Conservation (phyloP, 2,329 filamentous ascomycete species). For the Tolypocladium paradoxum region DNA sequence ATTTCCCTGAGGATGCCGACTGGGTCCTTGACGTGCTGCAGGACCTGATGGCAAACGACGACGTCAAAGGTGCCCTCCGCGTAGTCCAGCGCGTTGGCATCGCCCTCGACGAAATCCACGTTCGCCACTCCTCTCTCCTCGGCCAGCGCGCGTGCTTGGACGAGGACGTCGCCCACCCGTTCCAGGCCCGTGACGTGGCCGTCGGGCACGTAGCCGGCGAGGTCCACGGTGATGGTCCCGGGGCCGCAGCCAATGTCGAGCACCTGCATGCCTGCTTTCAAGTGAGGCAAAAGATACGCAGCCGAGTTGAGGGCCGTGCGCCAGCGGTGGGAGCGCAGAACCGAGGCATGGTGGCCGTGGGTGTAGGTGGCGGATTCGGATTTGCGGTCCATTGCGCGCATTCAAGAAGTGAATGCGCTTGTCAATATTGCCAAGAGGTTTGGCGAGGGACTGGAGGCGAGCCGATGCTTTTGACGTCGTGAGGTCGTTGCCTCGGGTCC, state of each 20-base stretch:
- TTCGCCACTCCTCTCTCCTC: conserved; percentile 18
- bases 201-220: conserved; percentile 23
- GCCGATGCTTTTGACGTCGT: too few relatives aligned
- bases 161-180: conserved; percentile 18
- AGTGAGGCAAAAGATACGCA: conserved; percentile 27
- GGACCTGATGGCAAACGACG: conserved; percentile 26
- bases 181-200: conserved; percentile 29
- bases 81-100: conserved; percentile 20
- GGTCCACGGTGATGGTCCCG: conserved; percentile 33
- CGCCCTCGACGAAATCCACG: conserved; percentile 21
- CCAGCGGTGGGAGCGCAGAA: conserved; percentile 24
- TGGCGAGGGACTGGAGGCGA: too few relatives aligned
- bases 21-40: conserved; percentile 26
- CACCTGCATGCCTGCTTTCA: conserved; percentile 25
- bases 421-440: too few relatives aligned
- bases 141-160: conserved; percentile 16
- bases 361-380: conserved; percentile 17
- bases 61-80: conserved; percentile 27
- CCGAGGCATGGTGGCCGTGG: conserved; percentile 27
- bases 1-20: conserved; percentile 25
- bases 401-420: too few relatives aligned
- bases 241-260: conserved; percentile 39
- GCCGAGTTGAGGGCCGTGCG: conserved; percentile 33
- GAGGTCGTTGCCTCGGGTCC: too few relatives aligned
- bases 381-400: not conserved